Evolutionary conservation across 2,329 filamentous ascomycete species (phyloP).

Genomic region (Cercospora zeae-maydis): DNA sequence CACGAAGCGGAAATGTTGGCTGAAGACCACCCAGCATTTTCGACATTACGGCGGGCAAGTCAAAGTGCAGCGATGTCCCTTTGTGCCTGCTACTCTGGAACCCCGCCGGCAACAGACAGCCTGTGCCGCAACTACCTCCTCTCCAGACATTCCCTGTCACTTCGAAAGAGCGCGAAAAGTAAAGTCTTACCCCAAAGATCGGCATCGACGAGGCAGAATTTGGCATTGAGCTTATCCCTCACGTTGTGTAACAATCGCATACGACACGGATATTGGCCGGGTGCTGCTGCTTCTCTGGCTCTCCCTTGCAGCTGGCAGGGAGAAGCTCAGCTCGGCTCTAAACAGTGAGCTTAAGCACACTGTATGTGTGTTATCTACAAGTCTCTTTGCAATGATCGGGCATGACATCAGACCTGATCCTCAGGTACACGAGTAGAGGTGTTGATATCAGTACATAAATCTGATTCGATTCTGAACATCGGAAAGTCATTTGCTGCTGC

Average conservation of each 20-base stretch:
- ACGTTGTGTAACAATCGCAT: neutral
- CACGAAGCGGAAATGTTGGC: no score
- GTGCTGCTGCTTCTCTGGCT: neutral
- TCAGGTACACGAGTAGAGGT: neutral
- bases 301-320: neutral
- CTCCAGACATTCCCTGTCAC: no score
- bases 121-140: no score
- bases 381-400: neutral
- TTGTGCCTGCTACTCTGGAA: no score
- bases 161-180: no score
- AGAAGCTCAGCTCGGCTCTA: neutral
- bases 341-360: no score
- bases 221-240: neutral
- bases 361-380: neutral
- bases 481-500: neutral
- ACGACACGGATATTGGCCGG: neutral
- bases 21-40: no score
- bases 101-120: no score
- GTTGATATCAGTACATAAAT: neutral
- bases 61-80: no score
- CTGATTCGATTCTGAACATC: neutral
- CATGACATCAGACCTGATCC: neutral
- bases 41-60: no score
- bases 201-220: no score
- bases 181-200: no score